Base-by-base conservation (phyloP, 257 asterid species). In the Plectranthus barbatus region DNA sequence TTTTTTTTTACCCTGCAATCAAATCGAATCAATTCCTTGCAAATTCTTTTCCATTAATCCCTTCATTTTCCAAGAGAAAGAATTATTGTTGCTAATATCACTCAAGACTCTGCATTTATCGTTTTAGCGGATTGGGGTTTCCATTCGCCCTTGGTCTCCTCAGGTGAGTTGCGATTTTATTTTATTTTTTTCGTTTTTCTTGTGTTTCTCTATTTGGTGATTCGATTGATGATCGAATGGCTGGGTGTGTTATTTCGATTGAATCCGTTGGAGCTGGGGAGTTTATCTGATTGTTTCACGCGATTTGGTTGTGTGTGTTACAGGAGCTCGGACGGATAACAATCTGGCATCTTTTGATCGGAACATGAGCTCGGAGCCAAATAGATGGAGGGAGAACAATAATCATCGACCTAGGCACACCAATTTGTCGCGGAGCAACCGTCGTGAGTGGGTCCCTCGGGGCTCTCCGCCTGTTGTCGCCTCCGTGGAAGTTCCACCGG, bases 311-410 rank as follows among this genome's bases (percentile, higher is more conserved):
- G 1, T 39, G 14, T 10, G 66, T 67, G 82, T 34, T 49, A 52
- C 50, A 66, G 64, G 66, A 52, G 76, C 31, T 69, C 71, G 29
- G 39, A 73, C 56, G 65, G 66, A 72, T 51, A 31, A 60, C 52
- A 39, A 68, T 74, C 68, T 67, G 42, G 63, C 49, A 9, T 47
- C 69, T 41, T 52, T 61, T 57, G 62, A 67, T 68, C 83, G 67
- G 84, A 90, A 78, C 76, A 93, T 93, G 99, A 90, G 87, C 97
- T 71, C 88, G 9, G 86, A 61, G 55, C 94, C 78, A 66, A 72
- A 50, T 67, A 75, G 69, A 50, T 53, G 80, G 67, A 74, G 91
- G 77, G 89, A 76, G 36, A 77, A 72, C 79, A 75, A 23, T 41
- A 53, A 61, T 60, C 79, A 68, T 41, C 80, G 94, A 42, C 64